Evolutionary conservation across 768 basidiomycete genomes (phyloP).

Genomic region (Mycena metata): DNA sequence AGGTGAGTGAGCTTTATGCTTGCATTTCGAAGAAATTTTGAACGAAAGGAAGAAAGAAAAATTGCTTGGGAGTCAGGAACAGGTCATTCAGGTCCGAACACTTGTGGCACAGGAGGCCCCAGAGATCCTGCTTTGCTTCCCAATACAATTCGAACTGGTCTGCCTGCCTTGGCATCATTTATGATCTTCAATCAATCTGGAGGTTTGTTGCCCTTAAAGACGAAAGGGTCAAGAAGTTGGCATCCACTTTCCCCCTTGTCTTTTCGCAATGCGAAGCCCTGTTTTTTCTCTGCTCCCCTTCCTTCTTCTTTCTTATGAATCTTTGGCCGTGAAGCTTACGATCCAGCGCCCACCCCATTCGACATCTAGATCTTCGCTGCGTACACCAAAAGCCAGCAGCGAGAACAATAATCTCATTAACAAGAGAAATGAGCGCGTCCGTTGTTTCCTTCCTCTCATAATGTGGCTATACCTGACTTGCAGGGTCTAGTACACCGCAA

Average conservation of each 20-base stretch:
- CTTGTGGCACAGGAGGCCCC: no score
- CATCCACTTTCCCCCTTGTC: constrained; percentile 1
- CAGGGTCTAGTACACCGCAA: constrained; percentile 29
- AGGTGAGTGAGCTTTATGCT: no score
- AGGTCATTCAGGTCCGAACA: no score
- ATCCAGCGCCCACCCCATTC: constrained; percentile 25
- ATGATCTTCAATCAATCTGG: not conserved
- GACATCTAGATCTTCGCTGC: no score
- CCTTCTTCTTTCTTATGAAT: constrained; percentile 29
- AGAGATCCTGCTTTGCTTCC: not conserved
- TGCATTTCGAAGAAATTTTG: no score
- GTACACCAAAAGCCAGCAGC: not conserved
- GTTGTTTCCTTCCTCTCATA: not conserved
- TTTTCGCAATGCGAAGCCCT: constrained; percentile 25
- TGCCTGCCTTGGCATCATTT: constrained; percentile 24
- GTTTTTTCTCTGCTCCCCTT: constrained; percentile 25
- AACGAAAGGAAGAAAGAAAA: no score
- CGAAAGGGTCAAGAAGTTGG: not conserved
- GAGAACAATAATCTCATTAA: constrained; percentile 37
- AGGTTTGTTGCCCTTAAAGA: constrained; percentile 5
- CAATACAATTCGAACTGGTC: not conserved
- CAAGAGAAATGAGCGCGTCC: constrained; percentile 33
- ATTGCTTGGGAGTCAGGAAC: no score
- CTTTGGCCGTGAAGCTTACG: constrained; percentile 24
- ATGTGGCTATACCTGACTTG: not conserved